Evolutionary conservation across 805 yeast species (phyloP).

Genomic region (Ogataea ganodermae): DNA sequence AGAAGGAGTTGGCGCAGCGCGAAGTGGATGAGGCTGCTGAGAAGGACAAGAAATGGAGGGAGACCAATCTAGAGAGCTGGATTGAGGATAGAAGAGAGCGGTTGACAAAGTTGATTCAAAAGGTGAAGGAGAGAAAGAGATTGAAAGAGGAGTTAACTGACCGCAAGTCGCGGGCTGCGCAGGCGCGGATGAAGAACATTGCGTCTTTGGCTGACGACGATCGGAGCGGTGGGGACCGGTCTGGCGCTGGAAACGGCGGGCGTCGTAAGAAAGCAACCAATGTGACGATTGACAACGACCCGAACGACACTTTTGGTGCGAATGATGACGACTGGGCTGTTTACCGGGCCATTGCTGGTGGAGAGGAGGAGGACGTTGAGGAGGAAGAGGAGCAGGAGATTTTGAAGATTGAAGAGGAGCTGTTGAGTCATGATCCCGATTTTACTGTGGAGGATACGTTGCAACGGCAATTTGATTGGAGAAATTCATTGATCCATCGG

Average conservation of each 20-base stretch:
- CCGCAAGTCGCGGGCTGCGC: constrained; percentile 89
- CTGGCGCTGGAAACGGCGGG: constrained; percentile 10
- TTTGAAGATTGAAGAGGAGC: constrained; percentile 66
- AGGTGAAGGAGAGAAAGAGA: constrained; percentile 66
- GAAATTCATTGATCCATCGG: constrained; percentile 72
- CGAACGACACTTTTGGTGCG: constrained; percentile 92
- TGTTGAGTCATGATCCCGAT: constrained; percentile 79
- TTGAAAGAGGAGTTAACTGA: constrained; percentile 78
- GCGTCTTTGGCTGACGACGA: constrained; percentile 81
- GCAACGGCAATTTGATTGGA: constrained; percentile 85
- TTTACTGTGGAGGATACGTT: constrained; percentile 84
- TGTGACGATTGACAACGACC: constrained; percentile 82
- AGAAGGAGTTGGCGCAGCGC: constrained; percentile 65
- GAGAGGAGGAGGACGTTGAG: constrained; percentile 75
- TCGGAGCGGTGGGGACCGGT: constrained; percentile 18
- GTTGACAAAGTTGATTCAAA: constrained; percentile 59
- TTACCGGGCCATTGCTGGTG: constrained; percentile 78
- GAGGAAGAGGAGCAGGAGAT: constrained; percentile 70
- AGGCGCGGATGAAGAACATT: constrained; percentile 86
- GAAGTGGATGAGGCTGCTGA: constrained; percentile 59
- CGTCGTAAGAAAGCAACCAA: constrained; percentile 52
- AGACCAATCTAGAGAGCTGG: constrained; percentile 77
- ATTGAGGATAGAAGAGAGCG: constrained; percentile 64
- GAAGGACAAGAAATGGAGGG: constrained; percentile 79
- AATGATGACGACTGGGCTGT: constrained; percentile 95